Base-by-base conservation (phyloP, 345 rosid species). In the Geranium brycei region DNA sequence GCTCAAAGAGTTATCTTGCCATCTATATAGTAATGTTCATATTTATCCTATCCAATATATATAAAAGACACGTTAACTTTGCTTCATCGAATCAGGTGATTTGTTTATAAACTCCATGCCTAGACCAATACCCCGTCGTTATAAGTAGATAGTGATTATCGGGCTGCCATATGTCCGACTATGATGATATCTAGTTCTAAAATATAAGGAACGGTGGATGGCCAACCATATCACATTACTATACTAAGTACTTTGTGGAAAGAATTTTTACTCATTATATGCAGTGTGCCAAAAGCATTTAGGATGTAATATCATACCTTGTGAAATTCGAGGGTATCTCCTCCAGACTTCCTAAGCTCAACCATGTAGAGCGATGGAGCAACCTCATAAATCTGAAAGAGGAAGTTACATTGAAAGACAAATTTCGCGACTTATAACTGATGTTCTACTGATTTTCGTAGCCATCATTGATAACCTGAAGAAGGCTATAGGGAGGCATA, bases 261-360 rank as follows among this genome's bases (percentile, higher is more conserved):
- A 38, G 47, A 38, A 38, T 38, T 38, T 38, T 38, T 38, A 38
- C 8, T 38, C 11, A 10, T 5, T 10, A 47, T 47, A 10, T 47
- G 17, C 28, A 58, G 19, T 12, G 19, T 40, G 61, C 55, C 7
- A 18, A 35, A 18, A 53, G 40, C 18, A 63, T 31, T 14, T 2
- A 18, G 10, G 53, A 41, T 40, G 5, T 8, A 15, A 17, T 47
- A 61, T 10, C 60, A 64, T 77, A 90, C 95, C 92, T 76, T 81
- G 80, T 83, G 92, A 76, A 88, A 93, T 74, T 93, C 97, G 71
- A 88, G 82, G 53, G 97, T 86, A 74, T 90, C 99, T 69, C 96
- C 84, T 30, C 83, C 87, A 55, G 96, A 79, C 73, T 85, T 93
- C 28, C 89, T 80, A 79, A 88, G 78, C 78, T 93, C 96, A 60